Base-by-base conservation (phyloP, 139 green algal genomes). In the Haematococcus sp. region DNA sequence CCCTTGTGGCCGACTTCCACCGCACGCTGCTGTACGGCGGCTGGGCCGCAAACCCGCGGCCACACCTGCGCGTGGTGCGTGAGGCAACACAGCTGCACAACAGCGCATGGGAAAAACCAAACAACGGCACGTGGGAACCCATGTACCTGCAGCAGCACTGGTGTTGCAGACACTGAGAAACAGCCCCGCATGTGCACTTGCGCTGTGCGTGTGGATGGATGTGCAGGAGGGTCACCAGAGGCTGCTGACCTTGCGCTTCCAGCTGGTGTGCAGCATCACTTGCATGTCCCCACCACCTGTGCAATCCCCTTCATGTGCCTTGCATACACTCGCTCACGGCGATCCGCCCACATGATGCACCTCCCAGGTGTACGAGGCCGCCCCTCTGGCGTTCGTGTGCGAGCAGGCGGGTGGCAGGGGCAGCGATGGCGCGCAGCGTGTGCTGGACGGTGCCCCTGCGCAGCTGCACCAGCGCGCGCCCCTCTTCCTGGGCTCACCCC, bases 401-500 rank as follows among this genome's bases (percentile, higher is more conserved):
- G 84, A 91, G 70, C 76, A 86, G 85, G 88, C 88, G 1, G 90
- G 90, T 32, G 90, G 90, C 65, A 77, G 71, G 22, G 90, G 81
- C 44, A 86, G 73, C 23, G 89, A 88, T 67, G 90, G 90, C 32
- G 68, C 54, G 30, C 63, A 73, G 51, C 81, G 84, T 16, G 84
- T 97, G 23, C 69, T 94, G 30, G 84, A 88, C 35, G 87, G 95
- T 9, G 55, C 72, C 19, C 90, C 90, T 0, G 52, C 76, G 20
- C 73, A 83, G 70, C 78, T 96, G 63, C 93, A 97, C 73, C 86
- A 96, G 75, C 82, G 89, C 19, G 73, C 93, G 75, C 93, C 93
- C 0, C 76, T 97, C 30, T 97, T 97, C 71, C 40, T 92, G 44
- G 89, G 89, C 9, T 84, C 67, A n/a, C 31, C 43, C 0, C 76